phyloP scores from a whole-genome alignment of 2,329 filamentous ascomycete species.

The Zarea fungicola region DNA sequence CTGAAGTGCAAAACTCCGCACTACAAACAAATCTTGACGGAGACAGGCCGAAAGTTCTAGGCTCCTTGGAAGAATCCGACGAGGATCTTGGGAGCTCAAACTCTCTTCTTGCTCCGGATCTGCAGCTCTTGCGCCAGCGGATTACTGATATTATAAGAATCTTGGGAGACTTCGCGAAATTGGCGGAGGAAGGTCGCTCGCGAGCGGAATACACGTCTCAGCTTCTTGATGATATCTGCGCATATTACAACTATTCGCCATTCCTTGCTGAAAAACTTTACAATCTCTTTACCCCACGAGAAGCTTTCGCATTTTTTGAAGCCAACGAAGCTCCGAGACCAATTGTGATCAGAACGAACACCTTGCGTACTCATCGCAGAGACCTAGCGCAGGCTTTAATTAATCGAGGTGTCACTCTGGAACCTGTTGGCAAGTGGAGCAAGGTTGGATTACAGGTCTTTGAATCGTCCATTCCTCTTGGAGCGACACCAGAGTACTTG shows the following conservation, averaged over 20 bases:
- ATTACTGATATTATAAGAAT: conserved; percentile 93
- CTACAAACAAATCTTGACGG: conserved; percentile 91
- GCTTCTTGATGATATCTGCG: conserved; percentile 85
- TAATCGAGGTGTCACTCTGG: conserved; percentile 91
- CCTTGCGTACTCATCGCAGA: conserved; percentile 67
- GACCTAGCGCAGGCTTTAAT: conserved; percentile 91
- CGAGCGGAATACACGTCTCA: conserved; percentile 84
- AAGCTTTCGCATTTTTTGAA: conserved; percentile 98
- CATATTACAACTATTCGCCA: conserved; percentile 93
- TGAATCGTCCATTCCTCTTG: conserved; percentile 76
- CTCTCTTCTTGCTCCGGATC: conserved; percentile 71
- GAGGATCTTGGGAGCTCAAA: conserved; percentile 54
- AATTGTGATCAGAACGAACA: conserved; percentile 95
- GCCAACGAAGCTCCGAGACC: conserved; percentile 93
- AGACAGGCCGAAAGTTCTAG: conserved; percentile 63
- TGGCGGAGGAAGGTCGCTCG: conserved; percentile 74
- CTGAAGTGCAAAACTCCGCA: conserved; percentile 77
- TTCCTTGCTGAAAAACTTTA: conserved; percentile 96
- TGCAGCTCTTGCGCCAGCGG: conserved; percentile 80
- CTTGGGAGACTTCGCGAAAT: conserved; percentile 78
- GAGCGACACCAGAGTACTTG: conserved; percentile 95
- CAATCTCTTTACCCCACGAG: conserved; percentile 83
- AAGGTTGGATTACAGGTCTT: conserved; percentile 97
- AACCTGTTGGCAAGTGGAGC: conserved; percentile 97
- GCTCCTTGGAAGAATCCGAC: conserved; percentile 58